These are phyloP conservation scores for Suhomyces anneliseae DNA, from an alignment of 1,139 yeast genomes.

Conservation along the genomic window DNA sequence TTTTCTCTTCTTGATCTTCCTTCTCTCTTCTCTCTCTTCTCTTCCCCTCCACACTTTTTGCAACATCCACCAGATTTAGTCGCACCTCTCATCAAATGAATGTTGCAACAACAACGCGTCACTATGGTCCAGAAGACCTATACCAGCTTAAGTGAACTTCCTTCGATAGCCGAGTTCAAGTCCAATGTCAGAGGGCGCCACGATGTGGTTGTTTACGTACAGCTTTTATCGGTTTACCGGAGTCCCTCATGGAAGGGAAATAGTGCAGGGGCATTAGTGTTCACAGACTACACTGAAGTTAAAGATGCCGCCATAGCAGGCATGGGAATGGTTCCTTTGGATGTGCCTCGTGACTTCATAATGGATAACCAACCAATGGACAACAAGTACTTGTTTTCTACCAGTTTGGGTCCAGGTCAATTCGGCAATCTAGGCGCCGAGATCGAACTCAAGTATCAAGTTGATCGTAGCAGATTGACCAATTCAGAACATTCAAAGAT, in stretches of 20 bases:
- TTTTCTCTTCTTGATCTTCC: too few species aligned
- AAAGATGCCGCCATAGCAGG: slow-evolving; percentile 11
- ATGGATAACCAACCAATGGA: slow-evolving; percentile 15
- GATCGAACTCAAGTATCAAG: neutral
- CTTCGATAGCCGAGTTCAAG: neutral
- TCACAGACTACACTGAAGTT: slow-evolving; percentile 21
- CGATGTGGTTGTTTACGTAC: slow-evolving; percentile 1
- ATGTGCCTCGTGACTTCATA: slow-evolving; percentile 9
- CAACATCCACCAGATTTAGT: neutral
- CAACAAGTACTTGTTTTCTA: slow-evolving; percentile 9
- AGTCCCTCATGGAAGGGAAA: slow-evolving; percentile 13
- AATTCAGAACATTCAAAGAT: slow-evolving; percentile 6
- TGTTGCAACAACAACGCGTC: neutral
- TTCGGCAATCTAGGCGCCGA: neutral
- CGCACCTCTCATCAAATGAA: too few species aligned
- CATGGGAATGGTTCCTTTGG: neutral
- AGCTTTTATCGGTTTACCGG: slow-evolving; percentile 4
- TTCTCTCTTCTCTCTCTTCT: too few species aligned
- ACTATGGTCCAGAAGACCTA: too few species aligned
- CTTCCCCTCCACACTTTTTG: neutral
- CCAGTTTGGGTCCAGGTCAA: slow-evolving; percentile 9
- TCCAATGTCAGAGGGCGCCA: neutral
- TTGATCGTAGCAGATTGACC: neutral
- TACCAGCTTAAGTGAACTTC: neutral
- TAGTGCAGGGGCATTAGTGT: slow-evolving; percentile 18